Percentiles rank a stretch among this genome's conserved stretches.
These are phyloP conservation scores for Neurospora discreta DNA, from an alignment of 495 filamentous ascomycete genomes.

Conservation along the genomic window DNA sequence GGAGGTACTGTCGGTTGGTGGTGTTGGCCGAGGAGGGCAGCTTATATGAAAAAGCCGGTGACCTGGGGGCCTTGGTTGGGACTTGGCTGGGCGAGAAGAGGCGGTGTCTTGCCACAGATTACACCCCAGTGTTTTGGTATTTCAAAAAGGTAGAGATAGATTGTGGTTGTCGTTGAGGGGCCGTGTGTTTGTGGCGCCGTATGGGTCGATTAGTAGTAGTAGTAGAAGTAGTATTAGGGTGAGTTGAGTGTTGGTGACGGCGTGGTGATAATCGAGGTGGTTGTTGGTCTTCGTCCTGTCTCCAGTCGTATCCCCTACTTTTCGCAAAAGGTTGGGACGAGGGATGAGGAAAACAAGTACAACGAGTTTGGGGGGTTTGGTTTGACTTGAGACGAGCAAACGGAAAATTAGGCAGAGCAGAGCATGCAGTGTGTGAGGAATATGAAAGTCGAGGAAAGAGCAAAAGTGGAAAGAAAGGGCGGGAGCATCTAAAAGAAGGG, in stretches of 20 bases:
- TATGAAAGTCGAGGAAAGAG: not conserved
- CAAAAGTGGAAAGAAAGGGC: slow-evolving; percentile 1
- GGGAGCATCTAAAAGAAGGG: slow-evolving; percentile 9
- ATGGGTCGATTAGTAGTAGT: not conserved
- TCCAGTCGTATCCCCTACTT: not conserved
- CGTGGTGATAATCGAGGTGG: not conserved
- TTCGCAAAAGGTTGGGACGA: not conserved
- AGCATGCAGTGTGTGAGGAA: not conserved
- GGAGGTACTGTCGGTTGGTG: not conserved
- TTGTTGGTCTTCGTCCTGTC: not conserved
- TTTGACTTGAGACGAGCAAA: not conserved
- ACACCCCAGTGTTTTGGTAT: not conserved
- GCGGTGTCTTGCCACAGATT: not conserved
- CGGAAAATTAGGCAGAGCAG: not conserved
- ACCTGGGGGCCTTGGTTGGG: not conserved
- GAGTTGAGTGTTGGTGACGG: not conserved
- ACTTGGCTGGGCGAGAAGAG: not conserved
- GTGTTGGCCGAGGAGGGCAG: not conserved
- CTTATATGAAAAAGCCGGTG: not conserved
- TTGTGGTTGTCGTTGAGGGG: not conserved
- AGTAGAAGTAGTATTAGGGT: not conserved
- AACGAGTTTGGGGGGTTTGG: not conserved
- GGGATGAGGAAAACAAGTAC: not conserved
- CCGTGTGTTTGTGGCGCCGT: not conserved
- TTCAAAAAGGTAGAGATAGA: not conserved